Conservation (phyloP, 306 rosid genomes). For the Dryas drummondii region DNA sequence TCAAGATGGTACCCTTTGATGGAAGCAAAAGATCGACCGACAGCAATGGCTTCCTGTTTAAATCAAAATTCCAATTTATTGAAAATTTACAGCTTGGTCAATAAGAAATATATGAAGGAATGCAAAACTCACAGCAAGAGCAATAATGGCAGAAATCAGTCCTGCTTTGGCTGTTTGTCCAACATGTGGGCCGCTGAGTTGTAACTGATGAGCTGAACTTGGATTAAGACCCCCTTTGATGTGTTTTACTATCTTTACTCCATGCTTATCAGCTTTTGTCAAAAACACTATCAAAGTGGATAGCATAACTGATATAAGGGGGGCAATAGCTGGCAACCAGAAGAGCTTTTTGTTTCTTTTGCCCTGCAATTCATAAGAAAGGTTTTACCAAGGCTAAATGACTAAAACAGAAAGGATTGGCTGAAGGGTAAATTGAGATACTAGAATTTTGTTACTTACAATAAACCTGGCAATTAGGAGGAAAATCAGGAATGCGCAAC, state of each 20-base stretch:
- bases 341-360: constrained; percentile 70
- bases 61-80: not conserved
- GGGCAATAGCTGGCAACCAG: constrained; percentile 83
- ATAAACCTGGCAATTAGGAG: constrained; percentile 57
- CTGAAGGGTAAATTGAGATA: not conserved
- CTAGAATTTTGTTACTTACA: constrained; percentile 45
- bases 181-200: constrained; percentile 56
- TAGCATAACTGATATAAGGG: constrained; percentile 68
- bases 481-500: constrained; percentile 70
- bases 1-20: constrained; percentile 83
- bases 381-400: constrained; percentile 15
- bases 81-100: not conserved
- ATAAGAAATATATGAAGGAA: not conserved
- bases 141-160: constrained; percentile 65
- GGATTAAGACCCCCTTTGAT: constrained; percentile 70
- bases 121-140: constrained; percentile 66
- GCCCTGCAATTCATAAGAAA: constrained; percentile 50
- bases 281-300: constrained; percentile 76
- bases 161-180: constrained; percentile 77
- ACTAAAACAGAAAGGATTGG: not conserved
- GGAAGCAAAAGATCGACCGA: constrained; percentile 90
- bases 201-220: constrained; percentile 61
- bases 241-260: constrained; percentile 76
- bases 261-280: constrained; percentile 69
- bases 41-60: constrained; percentile 69